These are phyloP conservation scores for Garcia nutans DNA, from an alignment of 345 rosid genomes.

Conservation along the genomic window DNA sequence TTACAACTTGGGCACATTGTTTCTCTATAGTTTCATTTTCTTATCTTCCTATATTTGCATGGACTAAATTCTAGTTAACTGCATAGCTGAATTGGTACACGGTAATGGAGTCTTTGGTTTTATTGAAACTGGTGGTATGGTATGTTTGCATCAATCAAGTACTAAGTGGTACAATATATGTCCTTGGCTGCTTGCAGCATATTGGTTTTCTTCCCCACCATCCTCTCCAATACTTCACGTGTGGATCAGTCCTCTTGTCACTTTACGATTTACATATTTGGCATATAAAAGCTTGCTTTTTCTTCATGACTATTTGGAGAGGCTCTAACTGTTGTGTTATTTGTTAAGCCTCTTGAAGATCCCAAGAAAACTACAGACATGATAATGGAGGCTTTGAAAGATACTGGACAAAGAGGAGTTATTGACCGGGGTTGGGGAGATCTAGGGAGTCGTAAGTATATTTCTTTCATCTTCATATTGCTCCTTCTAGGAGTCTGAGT, in stretches of 20 bases:
- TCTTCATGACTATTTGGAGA: slow-evolving; percentile 1
- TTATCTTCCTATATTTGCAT: not conserved
- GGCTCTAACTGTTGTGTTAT: slow-evolving; percentile 12
- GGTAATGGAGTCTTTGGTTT: not conserved
- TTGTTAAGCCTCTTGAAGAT: slow-evolving; percentile 88
- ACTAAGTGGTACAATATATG: not conserved
- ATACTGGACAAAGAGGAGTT: slow-evolving; percentile 89
- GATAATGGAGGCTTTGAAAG: slow-evolving; percentile 79
- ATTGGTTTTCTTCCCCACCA: not conserved
- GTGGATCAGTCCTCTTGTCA: not conserved
- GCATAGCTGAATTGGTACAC: not conserved
- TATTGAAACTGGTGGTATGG: not conserved
- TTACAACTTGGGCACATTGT: not conserved
- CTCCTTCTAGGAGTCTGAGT: slow-evolving; percentile 1
- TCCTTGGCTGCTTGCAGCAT: not conserved
- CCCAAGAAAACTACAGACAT: slow-evolving; percentile 67
- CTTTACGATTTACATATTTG: not conserved
- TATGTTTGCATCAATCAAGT: not conserved
- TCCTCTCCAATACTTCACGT: not conserved
- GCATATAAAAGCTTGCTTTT: not conserved
- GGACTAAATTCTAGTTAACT: not conserved
- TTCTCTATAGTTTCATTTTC: not conserved
- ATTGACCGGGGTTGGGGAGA: slow-evolving; percentile 95
- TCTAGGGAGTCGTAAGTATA: slow-evolving; percentile 73
- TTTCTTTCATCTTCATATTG: slow-evolving; percentile 14